These are phyloP conservation scores for Skeletonema costatum DNA, from an alignment of 108 stramenopile species.

Conservation along the genomic window DNA sequence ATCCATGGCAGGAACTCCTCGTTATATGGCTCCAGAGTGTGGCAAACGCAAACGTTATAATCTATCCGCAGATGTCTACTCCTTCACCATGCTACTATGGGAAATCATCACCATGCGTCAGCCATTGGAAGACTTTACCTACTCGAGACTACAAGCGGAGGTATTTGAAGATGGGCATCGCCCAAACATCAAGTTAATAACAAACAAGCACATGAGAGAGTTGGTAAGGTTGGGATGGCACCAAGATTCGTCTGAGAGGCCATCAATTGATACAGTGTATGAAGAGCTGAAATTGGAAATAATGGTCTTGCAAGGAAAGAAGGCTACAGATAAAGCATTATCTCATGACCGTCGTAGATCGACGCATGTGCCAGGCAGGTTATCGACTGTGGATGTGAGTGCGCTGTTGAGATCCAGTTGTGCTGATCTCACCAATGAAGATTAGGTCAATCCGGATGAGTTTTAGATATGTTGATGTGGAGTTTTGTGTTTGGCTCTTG, in stretches of 20 bases:
- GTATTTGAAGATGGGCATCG: slow-evolving; percentile 29
- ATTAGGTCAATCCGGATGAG: too few relatives aligned
- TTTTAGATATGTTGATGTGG: too few relatives aligned
- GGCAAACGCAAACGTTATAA: slow-evolving; percentile 7
- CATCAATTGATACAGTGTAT: slow-evolving; percentile 33
- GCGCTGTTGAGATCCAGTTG: slow-evolving; percentile 1
- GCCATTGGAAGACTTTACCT: slow-evolving; percentile 38
- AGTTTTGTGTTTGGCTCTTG: too few relatives aligned
- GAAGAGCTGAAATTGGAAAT: slow-evolving; percentile 21
- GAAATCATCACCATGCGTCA: slow-evolving; percentile 58
- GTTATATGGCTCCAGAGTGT: slow-evolving; percentile 48
- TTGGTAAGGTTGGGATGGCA: slow-evolving; percentile 30
- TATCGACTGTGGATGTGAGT: slow-evolving; percentile 9
- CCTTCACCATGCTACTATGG: slow-evolving; percentile 75
- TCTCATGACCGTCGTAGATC: slow-evolving; percentile 39
- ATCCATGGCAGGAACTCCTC: slow-evolving; percentile 45
- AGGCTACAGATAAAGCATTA: slow-evolving; percentile 1
- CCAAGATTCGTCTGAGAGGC: slow-evolving; percentile 29
- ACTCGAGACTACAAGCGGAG: slow-evolving; percentile 25
- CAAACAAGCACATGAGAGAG: slow-evolving; percentile 16
- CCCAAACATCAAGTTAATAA: slow-evolving; percentile 19
- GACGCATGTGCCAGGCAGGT: slow-evolving; percentile 6
- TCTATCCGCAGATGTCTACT: slow-evolving; percentile 73
- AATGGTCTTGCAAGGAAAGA: not conserved
- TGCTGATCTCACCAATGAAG: not conserved